Conservation (phyloP, 2,329 filamentous ascomycete species). For the Fusarium subtropicale region DNA sequence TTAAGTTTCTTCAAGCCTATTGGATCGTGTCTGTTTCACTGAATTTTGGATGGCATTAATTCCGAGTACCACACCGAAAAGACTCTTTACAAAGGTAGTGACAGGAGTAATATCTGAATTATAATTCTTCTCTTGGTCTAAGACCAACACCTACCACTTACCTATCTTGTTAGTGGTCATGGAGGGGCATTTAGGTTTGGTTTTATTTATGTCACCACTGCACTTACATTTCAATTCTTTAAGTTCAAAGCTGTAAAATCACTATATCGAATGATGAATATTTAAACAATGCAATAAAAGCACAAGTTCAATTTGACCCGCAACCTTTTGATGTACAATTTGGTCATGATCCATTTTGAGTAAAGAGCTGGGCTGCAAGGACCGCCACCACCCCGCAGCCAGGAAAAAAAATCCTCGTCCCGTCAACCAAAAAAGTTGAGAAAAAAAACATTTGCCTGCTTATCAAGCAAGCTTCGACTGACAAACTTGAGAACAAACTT, state of each 20-base stretch:
- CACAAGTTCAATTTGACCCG: neutral
- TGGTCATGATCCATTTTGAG: conserved; percentile 10
- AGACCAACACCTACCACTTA: neutral
- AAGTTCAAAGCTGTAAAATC: too few relatives aligned
- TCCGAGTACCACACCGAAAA: too few relatives aligned
- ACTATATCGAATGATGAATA: neutral
- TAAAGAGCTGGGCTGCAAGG: conserved; percentile 25
- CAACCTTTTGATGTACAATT: neutral
- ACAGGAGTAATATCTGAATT: neutral
- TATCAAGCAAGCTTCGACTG: conserved; percentile 47
- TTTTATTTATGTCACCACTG: neutral
- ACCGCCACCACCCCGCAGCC: conserved; percentile 47
- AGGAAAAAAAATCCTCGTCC: conserved; percentile 43
- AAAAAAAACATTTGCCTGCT: conserved; percentile 45
- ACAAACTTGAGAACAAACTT: conserved; percentile 21
- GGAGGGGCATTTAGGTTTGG: neutral
- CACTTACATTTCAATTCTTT: neutral
- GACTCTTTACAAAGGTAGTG: neutral
- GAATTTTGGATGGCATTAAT: too few relatives aligned
- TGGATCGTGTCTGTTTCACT: neutral
- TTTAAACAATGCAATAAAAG: neutral
- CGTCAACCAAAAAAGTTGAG: conserved; percentile 29
- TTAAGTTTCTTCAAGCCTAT: neutral
- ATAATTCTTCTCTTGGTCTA: neutral
- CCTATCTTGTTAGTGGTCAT: neutral